These are phyloP conservation scores for Ascochyta koolunga DNA, from an alignment of 2,329 filamentous ascomycete species.

Conservation along the genomic window DNA sequence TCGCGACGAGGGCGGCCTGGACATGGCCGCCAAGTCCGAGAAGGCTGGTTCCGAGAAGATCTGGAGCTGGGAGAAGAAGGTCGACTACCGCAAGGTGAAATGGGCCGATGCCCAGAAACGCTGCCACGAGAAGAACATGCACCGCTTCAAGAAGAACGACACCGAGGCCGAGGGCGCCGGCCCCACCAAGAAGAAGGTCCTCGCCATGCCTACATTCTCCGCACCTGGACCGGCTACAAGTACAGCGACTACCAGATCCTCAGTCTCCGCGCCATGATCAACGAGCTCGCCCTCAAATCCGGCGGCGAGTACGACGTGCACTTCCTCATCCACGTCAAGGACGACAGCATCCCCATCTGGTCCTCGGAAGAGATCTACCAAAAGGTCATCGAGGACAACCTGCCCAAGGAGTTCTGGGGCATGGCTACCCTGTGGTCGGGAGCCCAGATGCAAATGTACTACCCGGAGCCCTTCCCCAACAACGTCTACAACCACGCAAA, in stretches of 20 bases:
- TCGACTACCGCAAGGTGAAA: conserved; percentile 56
- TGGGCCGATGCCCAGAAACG: conserved; percentile 57
- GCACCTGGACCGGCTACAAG: conserved; percentile 81
- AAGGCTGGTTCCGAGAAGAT: conserved; percentile 52
- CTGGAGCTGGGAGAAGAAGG: conserved; percentile 57
- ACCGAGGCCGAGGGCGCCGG: conserved; percentile 35
- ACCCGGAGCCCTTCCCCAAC: conserved; percentile 83
- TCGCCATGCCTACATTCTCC: conserved; percentile 81
- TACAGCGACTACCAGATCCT: conserved; percentile 82
- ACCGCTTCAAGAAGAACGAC: conserved; percentile 51
- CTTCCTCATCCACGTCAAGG: conserved; percentile 83
- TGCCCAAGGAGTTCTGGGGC: conserved; percentile 84
- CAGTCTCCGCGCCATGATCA: conserved; percentile 81
- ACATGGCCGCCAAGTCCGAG: conserved; percentile 53
- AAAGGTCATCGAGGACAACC: conserved; percentile 68
- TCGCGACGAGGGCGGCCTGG: conserved; percentile 55
- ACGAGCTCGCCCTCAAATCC: conserved; percentile 78
- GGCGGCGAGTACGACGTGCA: conserved; percentile 88
- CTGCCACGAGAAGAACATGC: conserved; percentile 57
- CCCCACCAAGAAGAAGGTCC: conserved; percentile 51
- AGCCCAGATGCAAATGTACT: conserved; percentile 88
- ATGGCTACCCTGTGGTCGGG: conserved; percentile 94
- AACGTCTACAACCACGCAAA: conserved; percentile 68
- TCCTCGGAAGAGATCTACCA: conserved; percentile 73
- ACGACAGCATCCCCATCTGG: conserved; percentile 77